Evolutionary conservation across 192 early-diverging fungal species (phyloP), one percentile per base, ranked within the genome.

Genomic region (Cladochytrium replicatum): DNA sequence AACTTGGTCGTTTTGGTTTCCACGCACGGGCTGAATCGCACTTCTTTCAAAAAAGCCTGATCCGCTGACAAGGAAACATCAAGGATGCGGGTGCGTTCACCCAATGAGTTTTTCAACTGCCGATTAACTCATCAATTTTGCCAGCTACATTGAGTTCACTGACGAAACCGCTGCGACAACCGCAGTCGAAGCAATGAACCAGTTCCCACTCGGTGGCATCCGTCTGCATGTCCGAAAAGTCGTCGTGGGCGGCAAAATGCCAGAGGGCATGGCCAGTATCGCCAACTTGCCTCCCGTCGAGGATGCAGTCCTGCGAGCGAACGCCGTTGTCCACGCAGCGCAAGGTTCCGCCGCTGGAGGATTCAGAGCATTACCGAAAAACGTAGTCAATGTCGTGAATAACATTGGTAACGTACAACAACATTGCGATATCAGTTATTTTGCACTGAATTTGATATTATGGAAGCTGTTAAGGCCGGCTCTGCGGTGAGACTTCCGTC

Each of bases 71-170:
- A 73, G 86, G 28, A 83, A 83, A 49, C 88, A 90, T 62, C 76
- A 72, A 40, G 82, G 82, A 28, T 87, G 82, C 73, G 90, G 90
- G 80, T 86, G 70, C 63, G 77, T 58, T 22, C 7, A 63, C 56
- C 24, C 24, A 63, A 31, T 5, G 21, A 43, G 6, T 21, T 32
- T 13, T 6, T 27, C 3, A 28, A 61, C 21, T 11, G 27, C 61
- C 32, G 29, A 40, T 25, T 46, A 32, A 49, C 8, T 34, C 46
- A 15, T 29, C 15, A 55, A 11, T 30, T 51, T 23, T 25, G 25
- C 29, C 66, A 84, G 81, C 13, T 92, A 82, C 47, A 79, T 92
- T 41, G 81, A 91, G 67, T 93, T 86, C 69, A 77, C 69, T 19
- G 65, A 74, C 2, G 62, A 60, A 29, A 22, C 22, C 13, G 34